Evolutionary conservation across 2,329 filamentous ascomycete genomes (phyloP), one percentile per base, ranked within the genome.

Genomic region (Cytospora chrysosperma): DNA sequence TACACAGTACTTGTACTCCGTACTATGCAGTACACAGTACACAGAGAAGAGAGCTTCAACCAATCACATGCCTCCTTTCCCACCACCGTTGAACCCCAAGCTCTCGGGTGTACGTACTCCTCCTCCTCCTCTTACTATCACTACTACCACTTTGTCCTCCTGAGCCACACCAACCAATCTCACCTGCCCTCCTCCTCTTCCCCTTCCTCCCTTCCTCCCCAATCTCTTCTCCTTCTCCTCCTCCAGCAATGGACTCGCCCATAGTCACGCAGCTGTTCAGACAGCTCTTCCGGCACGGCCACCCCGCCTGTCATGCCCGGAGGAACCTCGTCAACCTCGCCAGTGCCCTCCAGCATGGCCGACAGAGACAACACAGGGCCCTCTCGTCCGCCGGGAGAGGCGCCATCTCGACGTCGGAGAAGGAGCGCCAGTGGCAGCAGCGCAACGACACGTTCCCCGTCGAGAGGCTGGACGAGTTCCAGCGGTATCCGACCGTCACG

Each of bases 401-500:
- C 8, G 63, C 68, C 26, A 70, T 69, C 63, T 61, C 67, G 47
- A n/a, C 10, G 53, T 52, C 51, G 49, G 63, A 75, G 56, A 84
- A 83, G 69, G 90, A 91, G 73, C 90, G 85, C 76, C 82, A 88
- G 70, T 98, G 95, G 95, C 91, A 94, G 77, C 93, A 96, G 75
- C 83, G 94, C 65, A 89, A 85, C 30, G 86, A 91, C 67, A 78
- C 92, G 24, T 88, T 95, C 64, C 87, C 91, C 0, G 80, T 84
- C 62, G 92, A 99, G 73, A 88, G 92, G 75, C 82, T 84, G 2
- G 87, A 91, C 54, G 93, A 98, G 75, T 93, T 93, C 75, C 84
- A 87, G 66, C 83, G 85, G 71, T 97, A 92, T 72, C 93, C 95
- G 0, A 87, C 89, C 73, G 90, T 99, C 56, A 96, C 93, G 10